Conservation (phyloP, 495 filamentous ascomycete genomes). For the Hyaloscypha hepaticicola region DNA sequence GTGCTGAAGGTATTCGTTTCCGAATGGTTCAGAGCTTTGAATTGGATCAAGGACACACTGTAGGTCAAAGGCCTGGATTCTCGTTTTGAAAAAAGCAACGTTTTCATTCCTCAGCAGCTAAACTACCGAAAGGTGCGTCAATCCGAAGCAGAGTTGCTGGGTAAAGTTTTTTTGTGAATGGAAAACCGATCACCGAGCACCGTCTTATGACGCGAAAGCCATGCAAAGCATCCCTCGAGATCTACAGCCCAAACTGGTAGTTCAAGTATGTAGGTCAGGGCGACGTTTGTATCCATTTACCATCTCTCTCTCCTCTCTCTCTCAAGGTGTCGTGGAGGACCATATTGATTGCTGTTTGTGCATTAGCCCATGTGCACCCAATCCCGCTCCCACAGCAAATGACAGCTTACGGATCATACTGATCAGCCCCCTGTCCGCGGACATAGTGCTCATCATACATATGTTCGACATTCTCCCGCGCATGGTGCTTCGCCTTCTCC, state of each 20-base stretch:
- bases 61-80: too few species aligned
- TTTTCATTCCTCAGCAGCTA: neutral
- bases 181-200: neutral
- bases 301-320: neutral
- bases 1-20: too few species aligned
- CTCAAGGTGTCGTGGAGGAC: conserved; percentile 6
- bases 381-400: neutral
- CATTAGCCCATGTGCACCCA: neutral
- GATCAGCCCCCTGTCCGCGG: conserved; percentile 30
- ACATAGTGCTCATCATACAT: conserved; percentile 43
- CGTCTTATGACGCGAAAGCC: neutral
- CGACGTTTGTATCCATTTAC: neutral
- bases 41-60: too few species aligned
- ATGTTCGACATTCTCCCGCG: conserved; percentile 59
- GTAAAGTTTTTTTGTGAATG: neutral
- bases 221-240: neutral
- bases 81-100: neutral
- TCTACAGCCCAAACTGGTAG: neutral
- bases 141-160: neutral
- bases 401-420: conserved; percentile 50
- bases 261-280: too few species aligned
- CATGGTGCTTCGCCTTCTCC: conserved; percentile 61
- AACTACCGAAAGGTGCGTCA: neutral
- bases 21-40: too few species aligned
- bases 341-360: conserved; percentile 24